Evolutionary conservation across 2,329 filamentous ascomycete genomes (phyloP).

Genomic region (Pseudogymnoascus sp.): DNA sequence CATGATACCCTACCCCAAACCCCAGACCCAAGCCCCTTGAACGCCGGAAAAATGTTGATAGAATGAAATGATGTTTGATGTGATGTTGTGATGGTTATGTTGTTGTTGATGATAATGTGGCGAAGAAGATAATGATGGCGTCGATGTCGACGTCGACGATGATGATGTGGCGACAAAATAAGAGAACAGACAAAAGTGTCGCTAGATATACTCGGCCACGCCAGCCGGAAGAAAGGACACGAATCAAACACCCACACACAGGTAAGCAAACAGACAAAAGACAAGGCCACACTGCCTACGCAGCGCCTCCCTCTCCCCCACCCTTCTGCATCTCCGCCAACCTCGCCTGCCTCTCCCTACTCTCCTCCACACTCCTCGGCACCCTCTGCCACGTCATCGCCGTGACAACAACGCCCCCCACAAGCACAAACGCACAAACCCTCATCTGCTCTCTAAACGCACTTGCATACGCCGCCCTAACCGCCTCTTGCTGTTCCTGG

Average conservation of each 20-base stretch:
- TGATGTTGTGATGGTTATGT: background rate
- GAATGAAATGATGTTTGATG: background rate
- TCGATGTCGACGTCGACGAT: background rate
- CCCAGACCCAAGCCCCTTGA: background rate
- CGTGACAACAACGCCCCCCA: constrained; percentile 13
- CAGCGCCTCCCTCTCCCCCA: background rate
- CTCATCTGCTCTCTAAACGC: constrained; percentile 20
- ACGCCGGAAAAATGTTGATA: background rate
- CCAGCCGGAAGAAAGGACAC: background rate
- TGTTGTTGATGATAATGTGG: background rate
- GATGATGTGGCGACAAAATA: background rate
- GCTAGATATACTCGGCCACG: background rate
- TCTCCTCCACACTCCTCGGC: background rate
- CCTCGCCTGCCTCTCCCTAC: background rate
- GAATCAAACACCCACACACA: background rate
- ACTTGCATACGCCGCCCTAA: constrained; percentile 18
- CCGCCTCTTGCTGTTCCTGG: constrained; percentile 12
- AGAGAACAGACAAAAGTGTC: background rate
- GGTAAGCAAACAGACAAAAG: background rate
- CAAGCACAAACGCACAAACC: constrained; percentile 18
- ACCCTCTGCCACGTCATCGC: constrained; percentile 8
- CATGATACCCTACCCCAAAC: background rate
- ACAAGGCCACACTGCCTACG: background rate
- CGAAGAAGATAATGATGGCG: background rate
- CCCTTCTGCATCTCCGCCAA: background rate